Evolutionary conservation across 176 grass and related monocot species (phyloP), one percentile per base, ranked within the genome.

Genomic region (Paspalum vaginatum): DNA sequence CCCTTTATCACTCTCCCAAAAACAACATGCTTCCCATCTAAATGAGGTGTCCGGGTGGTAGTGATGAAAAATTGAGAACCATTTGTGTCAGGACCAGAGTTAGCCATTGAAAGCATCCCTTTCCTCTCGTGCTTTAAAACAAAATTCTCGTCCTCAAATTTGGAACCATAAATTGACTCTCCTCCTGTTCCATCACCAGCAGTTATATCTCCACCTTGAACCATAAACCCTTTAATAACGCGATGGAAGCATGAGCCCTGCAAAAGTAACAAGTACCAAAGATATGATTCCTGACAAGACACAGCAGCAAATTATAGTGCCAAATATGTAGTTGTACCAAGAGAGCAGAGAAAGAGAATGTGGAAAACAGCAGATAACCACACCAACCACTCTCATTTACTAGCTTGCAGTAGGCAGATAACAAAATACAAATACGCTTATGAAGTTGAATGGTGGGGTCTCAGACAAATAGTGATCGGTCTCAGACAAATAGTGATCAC

Each of bases 31-130:
- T 95, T 99, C 82, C 92, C 88, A 76, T 99, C 96, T 63, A 99
- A 87, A 85, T 99, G 96, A 80, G 96, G 88, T 8, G 96, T 99
- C 48, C 96, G 70, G 46, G 96, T 99, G 25, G 96, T 99, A 58
- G 90, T 95, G 43, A 99, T 99, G 53, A 99, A 99, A 84, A 99
- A 99, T 72, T 99, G 96, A 77, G 96, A 99, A 56, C 92, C 92
- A 65, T 95, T 99, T 68, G 96, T 91, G 76, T 93, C 46, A 4
- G 86, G 75, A 69, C 92, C 96, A 81, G 90, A 81, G 88, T 93
- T 99, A 71, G 96, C 96, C 96, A 99, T 99, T 17, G 96, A 95
- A 69, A 99, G 53, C 89, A 99, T 93, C 78, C 96, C 96, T 88
- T 99, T 99, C 68, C 96, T 91, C 86, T 95, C 96, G 73, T 99